Percentiles rank a stretch among this genome's conserved stretches.
Evolutionary conservation across 805 yeast genomes (phyloP).

Genomic region (Isabelozyma heimii): DNA sequence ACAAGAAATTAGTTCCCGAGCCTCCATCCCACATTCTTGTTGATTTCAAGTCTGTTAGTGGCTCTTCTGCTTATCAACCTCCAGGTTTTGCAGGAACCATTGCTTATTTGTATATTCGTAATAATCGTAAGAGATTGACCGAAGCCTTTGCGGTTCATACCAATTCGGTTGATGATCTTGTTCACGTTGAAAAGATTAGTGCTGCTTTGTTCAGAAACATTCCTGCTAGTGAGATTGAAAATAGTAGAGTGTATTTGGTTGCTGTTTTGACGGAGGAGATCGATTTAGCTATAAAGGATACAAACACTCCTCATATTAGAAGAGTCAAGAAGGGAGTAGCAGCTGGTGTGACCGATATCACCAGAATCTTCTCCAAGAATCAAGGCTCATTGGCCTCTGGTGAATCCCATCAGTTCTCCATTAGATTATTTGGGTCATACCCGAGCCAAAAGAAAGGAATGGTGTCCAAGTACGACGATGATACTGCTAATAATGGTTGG

Average conservation of each 20-base stretch:
- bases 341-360: slow-evolving; percentile 83
- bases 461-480: slow-evolving; percentile 9
- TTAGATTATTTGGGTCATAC: slow-evolving; percentile 71
- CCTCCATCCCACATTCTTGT: slow-evolving; percentile 69
- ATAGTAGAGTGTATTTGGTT: slow-evolving; percentile 68
- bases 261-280: slow-evolving; percentile 74
- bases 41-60: slow-evolving; percentile 68
- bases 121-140: slow-evolving; percentile 60
- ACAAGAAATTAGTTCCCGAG: slow-evolving; percentile 46
- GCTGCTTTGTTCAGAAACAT: slow-evolving; percentile 79
- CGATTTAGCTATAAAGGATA: slow-evolving; percentile 36
- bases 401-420: slow-evolving; percentile 65
- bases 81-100: slow-evolving; percentile 68
- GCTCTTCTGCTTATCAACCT: slow-evolving; percentile 58
- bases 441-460: slow-evolving; percentile 39
- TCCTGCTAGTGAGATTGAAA: slow-evolving; percentile 62
- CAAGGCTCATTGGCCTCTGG: slow-evolving; percentile 60
- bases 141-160: slow-evolving; percentile 77
- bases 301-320: slow-evolving; percentile 27
- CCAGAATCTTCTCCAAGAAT: slow-evolving; percentile 68
- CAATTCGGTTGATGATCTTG: slow-evolving; percentile 52
- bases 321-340: slow-evolving; percentile 75
- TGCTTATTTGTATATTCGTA: slow-evolving; percentile 71
- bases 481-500: slow-evolving; percentile 67
- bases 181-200: slow-evolving; percentile 61